Conservation (phyloP, 2,329 filamentous ascomycete species). For the Colletotrichum noveboracense region DNA sequence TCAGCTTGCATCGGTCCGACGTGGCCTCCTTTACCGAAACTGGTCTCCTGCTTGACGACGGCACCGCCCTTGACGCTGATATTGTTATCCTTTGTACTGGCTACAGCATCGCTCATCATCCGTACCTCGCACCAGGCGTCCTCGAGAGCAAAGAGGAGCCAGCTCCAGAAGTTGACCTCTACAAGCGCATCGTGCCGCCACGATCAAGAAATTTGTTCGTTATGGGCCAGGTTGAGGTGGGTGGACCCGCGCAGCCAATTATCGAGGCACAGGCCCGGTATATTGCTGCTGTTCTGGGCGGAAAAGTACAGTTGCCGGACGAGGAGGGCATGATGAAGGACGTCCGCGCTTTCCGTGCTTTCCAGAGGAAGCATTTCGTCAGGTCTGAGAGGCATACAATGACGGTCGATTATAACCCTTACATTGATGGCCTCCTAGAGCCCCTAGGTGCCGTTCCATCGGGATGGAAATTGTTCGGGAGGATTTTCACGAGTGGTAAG, state of each 20-base stretch:
- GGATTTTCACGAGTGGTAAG: constrained; percentile 28
- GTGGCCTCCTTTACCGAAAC: constrained; percentile 31
- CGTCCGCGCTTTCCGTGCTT: constrained; percentile 28
- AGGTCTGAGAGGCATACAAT: constrained; percentile 35
- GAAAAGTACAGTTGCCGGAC: constrained; percentile 28
- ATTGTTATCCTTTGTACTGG: constrained; percentile 57
- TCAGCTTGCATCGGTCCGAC: constrained; percentile 35
- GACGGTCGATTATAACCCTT: constrained; percentile 30
- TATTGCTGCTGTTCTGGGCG: constrained; percentile 32
- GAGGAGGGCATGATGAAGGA: constrained; percentile 30
- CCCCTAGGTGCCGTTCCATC: constrained; percentile 37
- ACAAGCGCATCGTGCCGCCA: constrained; percentile 34
- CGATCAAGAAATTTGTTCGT: constrained; percentile 36
- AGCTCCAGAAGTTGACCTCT: constrained; percentile 32
- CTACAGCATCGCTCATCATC: constrained; percentile 28
- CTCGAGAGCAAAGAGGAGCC: constrained; percentile 24
- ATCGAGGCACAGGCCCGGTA: constrained; percentile 39
- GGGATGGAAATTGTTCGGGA: constrained; percentile 29
- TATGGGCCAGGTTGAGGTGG: constrained; percentile 34
- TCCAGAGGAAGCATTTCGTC: constrained; percentile 32
- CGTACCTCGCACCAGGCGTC: constrained; percentile 33
- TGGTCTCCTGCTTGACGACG: constrained; percentile 45
- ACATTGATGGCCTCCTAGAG: constrained; percentile 35
- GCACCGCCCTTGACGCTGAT: constrained; percentile 45
- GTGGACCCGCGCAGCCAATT: constrained; percentile 35